Evolutionary conservation across 2,329 filamentous ascomycete species (phyloP), one percentile per base, ranked within the genome.

Genomic region (Aspergillus texensis): DNA sequence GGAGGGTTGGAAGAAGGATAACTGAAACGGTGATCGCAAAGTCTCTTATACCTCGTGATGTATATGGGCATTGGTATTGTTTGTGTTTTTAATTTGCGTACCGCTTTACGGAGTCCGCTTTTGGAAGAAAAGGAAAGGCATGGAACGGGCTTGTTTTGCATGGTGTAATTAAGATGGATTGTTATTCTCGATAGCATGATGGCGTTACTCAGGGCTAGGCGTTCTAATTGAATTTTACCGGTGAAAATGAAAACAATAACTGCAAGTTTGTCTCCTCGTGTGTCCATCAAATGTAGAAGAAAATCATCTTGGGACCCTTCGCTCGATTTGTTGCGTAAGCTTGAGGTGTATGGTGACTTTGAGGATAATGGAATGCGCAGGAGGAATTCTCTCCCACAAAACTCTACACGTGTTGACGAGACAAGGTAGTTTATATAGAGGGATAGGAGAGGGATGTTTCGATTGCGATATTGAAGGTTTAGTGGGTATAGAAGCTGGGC

Each of bases 1-100:
- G 69, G 68, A 69, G 16, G 71, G 71, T 1, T 72, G 70, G 72
- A 62, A 70, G 62, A 68, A 65, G 32, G 58, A 54, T 4, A 54
- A 16, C 30, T 54, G 14, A 50, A n/a, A n/a, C 1, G 16, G 39
- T 3, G 3, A n/a, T 3, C 8, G 6, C 6, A 10, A 14, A 6
- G 0, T n/a, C 16, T 4, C n/a, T 24, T 45, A 24, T 14, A 21
- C 9, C 4, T 24, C 10, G 14, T 1, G 11, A 45, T 3, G 12
- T 14, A 11, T 11, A 45, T 6, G 11, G 6, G n/a, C 19, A 41
- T 8, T 8, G 39, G 0, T 3, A 19, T n/a, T 0, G 6, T n/a
- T 41, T 41, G 16, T 8, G 19, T 4, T n/a, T 41, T 36, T 1
- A 41, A 9, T 19, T n/a, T 3, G 1, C 19, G 1, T 9, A 41